Evolutionary conservation across 441 rosid genomes (phyloP), one percentile per base, ranked within the genome.

Genomic region (Jatropha multifida): DNA sequence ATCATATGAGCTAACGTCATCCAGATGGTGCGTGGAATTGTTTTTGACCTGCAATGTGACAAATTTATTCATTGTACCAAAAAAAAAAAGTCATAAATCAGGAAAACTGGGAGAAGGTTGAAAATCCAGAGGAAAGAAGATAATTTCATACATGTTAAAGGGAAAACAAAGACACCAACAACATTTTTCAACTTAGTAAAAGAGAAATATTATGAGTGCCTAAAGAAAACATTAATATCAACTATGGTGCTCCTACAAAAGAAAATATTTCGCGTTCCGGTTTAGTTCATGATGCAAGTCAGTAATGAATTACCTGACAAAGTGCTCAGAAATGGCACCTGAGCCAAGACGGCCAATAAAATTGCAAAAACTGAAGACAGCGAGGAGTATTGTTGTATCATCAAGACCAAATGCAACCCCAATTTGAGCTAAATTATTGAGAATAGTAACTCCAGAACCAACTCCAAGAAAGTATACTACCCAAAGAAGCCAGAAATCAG

Each of bases 401-500:
- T 86, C 80, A 55, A 85, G 85, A 58, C 96, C 98, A 75, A 72
- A 80, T 6, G 82, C 78, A 65, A 81, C 63, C 12, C 97, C 99
- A 32, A 96, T 89, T 86, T 96, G 99, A 52, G 99, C 94, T 88
- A 96, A 88, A 86, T 96, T 94, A 84, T 96, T 96, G 48, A 92
- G 90, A 80, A 94, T 86, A 0, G 99, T 94, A 56, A 92, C 86
- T 41, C 99, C 99, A 70, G 98, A 81, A 80, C 98, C 99, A 68
- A 88, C 91, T 58, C 98, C 99, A 1, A 92, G 89, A 84, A 96
- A 96, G 81, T 87, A 94, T 18, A 82, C 86, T 65, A 84, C 73
- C 98, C 98, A 94, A 61, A 96, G 97, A 72, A 95, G 96, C 99
- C 99, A 95, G 81, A 90, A 95, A 81, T 95, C 98, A 55, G 97